Evolutionary conservation across 352 stramenopile genomes (phyloP).

Genomic region (Phytopythium cucurbitacearum): DNA sequence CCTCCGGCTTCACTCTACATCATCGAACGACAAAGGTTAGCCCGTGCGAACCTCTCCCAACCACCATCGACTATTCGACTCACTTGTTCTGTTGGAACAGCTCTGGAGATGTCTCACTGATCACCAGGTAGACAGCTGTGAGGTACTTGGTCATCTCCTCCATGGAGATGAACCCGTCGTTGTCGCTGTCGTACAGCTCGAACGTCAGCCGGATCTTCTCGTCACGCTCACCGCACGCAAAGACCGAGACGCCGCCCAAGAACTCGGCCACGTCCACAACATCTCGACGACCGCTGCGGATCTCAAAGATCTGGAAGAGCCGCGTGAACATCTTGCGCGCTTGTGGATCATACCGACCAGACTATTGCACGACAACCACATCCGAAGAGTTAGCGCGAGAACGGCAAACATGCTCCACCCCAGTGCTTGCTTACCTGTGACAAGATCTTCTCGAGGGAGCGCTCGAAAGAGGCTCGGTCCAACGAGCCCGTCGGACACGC

Average conservation of each 20-base stretch:
- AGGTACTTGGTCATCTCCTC: conserved; percentile 88
- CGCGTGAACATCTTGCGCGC: conserved; percentile 69
- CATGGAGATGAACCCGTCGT: conserved; percentile 78
- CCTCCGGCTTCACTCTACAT: conserved; percentile 48
- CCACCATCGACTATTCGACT: conserved; percentile 6
- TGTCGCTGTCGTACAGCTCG: conserved; percentile 82
- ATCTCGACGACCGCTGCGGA: conserved; percentile 27
- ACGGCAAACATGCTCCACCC: not conserved
- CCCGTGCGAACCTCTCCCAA: not conserved
- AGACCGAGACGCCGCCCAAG: conserved; percentile 76
- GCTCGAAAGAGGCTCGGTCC: conserved; percentile 62
- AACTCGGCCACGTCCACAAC: conserved; percentile 82
- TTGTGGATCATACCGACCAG: conserved; percentile 67
- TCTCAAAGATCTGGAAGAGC: conserved; percentile 81
- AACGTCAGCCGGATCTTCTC: conserved; percentile 85
- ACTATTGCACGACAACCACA: conserved; percentile 14
- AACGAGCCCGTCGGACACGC: conserved; percentile 69
- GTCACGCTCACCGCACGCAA: conserved; percentile 72
- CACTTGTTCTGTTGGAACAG: conserved; percentile 73
- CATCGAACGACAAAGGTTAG: conserved; percentile 1
- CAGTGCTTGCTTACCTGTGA: conserved; percentile 33
- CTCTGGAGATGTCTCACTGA: conserved; percentile 58
- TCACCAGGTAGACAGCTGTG: conserved; percentile 79
- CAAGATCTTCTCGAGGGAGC: conserved; percentile 77
- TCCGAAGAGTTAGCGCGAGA: not conserved